Percentiles rank a stretch among this genome's conserved stretches.
Conservation (phyloP, 345 rosid species). For the Brassica juncea region DNA sequence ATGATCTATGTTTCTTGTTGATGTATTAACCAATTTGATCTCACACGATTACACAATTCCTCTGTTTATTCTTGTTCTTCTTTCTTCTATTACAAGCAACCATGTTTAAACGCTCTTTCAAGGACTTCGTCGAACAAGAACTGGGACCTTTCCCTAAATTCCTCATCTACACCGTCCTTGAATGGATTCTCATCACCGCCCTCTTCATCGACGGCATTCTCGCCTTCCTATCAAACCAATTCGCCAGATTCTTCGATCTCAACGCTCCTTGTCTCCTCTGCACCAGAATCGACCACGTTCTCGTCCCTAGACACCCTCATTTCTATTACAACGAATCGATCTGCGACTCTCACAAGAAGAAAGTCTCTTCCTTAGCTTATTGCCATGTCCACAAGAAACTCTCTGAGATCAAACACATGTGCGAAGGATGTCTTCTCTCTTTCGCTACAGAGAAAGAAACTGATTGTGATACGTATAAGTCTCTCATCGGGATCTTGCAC, state of each 20-base stretch:
- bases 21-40: conserved; percentile 9
- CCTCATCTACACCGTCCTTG: conserved; percentile 69
- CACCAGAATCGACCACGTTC: conserved; percentile 73
- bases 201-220: conserved; percentile 74
- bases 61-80: conserved; percentile 33
- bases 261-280: conserved; percentile 81
- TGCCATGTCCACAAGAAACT: conserved; percentile 85
- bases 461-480: conserved; percentile 72
- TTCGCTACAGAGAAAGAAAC: conserved; percentile 81
- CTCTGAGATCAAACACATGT: conserved; percentile 75
- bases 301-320: conserved; percentile 48
- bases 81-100: conserved; percentile 25
- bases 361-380: conserved; percentile 74
- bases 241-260: conserved; percentile 76
- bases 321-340: conserved; percentile 82
- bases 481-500: conserved; percentile 74
- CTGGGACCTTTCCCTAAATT: conserved; percentile 68
- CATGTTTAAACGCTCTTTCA: conserved; percentile 67
- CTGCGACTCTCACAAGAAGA: conserved; percentile 78
- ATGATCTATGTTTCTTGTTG: conserved; percentile 12
- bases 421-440: conserved; percentile 91
- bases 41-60: conserved; percentile 19
- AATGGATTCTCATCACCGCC: conserved; percentile 69
- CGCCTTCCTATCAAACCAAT: conserved; percentile 65
- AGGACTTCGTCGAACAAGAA: conserved; percentile 65